Evolutionary conservation across 805 yeast genomes (phyloP), one percentile per base, ranked within the genome.

Genomic region (Yamadazyma kitorensis): DNA sequence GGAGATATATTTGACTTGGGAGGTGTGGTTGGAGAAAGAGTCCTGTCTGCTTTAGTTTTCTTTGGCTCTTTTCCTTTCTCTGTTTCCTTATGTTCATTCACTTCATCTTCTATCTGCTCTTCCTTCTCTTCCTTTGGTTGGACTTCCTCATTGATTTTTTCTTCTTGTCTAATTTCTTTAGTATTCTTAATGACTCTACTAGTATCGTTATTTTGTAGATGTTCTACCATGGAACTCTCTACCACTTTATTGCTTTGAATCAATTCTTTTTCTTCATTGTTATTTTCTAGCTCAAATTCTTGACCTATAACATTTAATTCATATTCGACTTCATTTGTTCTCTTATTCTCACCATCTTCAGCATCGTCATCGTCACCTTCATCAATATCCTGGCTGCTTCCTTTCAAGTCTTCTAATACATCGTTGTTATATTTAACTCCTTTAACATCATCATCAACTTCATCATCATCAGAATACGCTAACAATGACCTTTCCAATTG

Each of bases 401-500:
- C n/a, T 14, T 23, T 24, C 11, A 10, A 24, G 27, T 24, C 13
- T 24, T 24, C n/a, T n/a, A n/a, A n/a, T n/a, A n/a, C n/a, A n/a
- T n/a, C n/a, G n/a, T n/a, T n/a, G n/a, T n/a, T n/a, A n/a, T n/a
- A n/a, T n/a, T n/a, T n/a, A n/a, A n/a, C n/a, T n/a, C n/a, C n/a
- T n/a, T n/a, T n/a, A n/a, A n/a, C n/a, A n/a, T n/a, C 26, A 11
- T 17, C 28, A 6, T 22, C 28, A 9, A 4, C 27, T 7, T 19
- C 17, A 13, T 31, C 38, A 7, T 13, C 10, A 15, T 34, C 35
- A 13, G 17, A 14, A 27, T 21, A 22, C 17, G 31, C 43, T 14
- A 20, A 23, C 38, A 43, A 24, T 3, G 43, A 39, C 31, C 22
- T 27, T 23, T 41, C 43, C 8, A 36, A 18, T 16, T 31, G 17